Base-by-base conservation (phyloP, 495 filamentous ascomycete genomes). In the Pseudotulostoma volvatum region DNA sequence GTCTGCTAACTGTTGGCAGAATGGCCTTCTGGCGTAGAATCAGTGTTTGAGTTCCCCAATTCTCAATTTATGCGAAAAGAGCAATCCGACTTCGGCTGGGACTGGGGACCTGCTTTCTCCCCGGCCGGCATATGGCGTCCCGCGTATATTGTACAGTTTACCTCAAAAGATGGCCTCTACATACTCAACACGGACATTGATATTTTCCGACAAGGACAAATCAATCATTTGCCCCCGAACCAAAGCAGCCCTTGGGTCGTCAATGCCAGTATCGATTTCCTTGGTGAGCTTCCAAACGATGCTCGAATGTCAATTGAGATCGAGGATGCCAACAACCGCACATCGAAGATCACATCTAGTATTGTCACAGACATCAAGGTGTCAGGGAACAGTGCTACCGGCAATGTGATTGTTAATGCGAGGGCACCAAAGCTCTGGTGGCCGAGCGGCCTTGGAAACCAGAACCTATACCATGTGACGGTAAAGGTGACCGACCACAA, bases 61-160 rank as follows among this genome's bases (percentile, higher is more conserved):
- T 63, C 74, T 3, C 66, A 70, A 56, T 79, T 71, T 36, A 74
- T 79, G 32, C 71, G 77, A 23, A 81, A 80, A 50, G 70, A 80
- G 43, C 76, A 80, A 45, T 75, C 65, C 7, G 77, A 81, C 44
- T 79, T 81, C 48, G 77, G 77, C 7, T 80, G 75, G 75, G 77
- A 79, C 42, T 80, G 76, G 76, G 73, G 75, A 4, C 77, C 77
- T 3, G 74, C 71, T 1, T 77, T 81, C 48, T 61, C 71, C 3
- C 74, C 77, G 1, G 72, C 70, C 7, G 77, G 77, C n/a, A 68
- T 74, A 7, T 81, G 74, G 77, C 66, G 70, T 45, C 68, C 73
- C 23, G 74, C 70, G 0, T 76, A 66, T 47, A 44, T 76, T 2
- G 55, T 78, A 9, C 74, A 79, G 40, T 64, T 77, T 4, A 47